Evolutionary conservation across 192 early-diverging fungal genomes (phyloP).

Genomic region (Phycomyces nitens): DNA sequence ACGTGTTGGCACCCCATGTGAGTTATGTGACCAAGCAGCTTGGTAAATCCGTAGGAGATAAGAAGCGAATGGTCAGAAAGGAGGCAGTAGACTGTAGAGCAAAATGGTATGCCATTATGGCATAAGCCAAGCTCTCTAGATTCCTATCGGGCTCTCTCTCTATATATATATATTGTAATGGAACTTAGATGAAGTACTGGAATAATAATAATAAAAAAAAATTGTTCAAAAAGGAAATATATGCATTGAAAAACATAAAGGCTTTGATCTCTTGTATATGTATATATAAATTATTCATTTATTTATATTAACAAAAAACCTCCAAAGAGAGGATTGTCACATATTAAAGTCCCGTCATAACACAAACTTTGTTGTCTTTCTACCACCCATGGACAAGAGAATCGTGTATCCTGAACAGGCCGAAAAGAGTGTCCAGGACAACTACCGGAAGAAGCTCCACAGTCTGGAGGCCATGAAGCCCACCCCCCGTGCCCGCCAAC

Average conservation of each 20-base stretch:
- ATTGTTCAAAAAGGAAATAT: too few species aligned
- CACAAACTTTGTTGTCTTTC: too few species aligned
- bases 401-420: background rate
- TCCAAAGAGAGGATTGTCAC: too few species aligned
- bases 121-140: background rate
- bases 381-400: background rate
- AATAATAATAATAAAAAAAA: too few species aligned
- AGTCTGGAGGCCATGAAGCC: slow-evolving; percentile 12
- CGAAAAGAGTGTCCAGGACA: background rate
- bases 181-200: too few species aligned
- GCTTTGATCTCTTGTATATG: too few species aligned
- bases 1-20: slow-evolving; percentile 61
- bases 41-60: slow-evolving; percentile 72
- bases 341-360: too few species aligned
- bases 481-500: slow-evolving; percentile 6
- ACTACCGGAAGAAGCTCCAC: background rate
- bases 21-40: slow-evolving; percentile 61
- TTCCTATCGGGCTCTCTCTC: too few species aligned
- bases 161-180: too few species aligned
- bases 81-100: slow-evolving; percentile 85
- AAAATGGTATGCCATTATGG: slow-evolving; percentile 62
- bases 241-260: too few species aligned
- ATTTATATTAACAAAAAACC: too few species aligned
- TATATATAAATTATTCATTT: too few species aligned
- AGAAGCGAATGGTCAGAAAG: slow-evolving; percentile 79